A percentile compares a stretch with the other conserved stretches of the same genome.
Conservation (phyloP, 345 rosid species). For the Rubroshorea leprosula region DNA sequence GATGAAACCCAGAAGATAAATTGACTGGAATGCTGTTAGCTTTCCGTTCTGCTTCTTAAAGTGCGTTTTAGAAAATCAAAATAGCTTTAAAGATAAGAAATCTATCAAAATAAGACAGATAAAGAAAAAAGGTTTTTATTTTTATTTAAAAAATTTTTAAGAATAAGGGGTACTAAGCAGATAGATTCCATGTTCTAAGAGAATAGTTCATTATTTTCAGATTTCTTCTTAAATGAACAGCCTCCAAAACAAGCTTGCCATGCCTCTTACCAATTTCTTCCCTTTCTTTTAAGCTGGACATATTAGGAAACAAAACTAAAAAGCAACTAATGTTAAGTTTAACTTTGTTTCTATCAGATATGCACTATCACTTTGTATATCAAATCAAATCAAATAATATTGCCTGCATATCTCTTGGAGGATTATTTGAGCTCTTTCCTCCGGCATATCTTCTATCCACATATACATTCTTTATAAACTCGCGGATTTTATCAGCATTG, state of each 20-base stretch:
- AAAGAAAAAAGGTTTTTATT: not conserved
- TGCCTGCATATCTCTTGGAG: slow-evolving; percentile 73
- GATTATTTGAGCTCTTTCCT: slow-evolving; percentile 57
- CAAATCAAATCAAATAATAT: slow-evolving; percentile 13
- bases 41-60: too few species aligned
- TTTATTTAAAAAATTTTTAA: not conserved
- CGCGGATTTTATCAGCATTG: slow-evolving; percentile 65
- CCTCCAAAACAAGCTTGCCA: not conserved
- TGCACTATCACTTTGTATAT: not conserved
- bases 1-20: not conserved
- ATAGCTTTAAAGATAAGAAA: not conserved
- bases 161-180: not conserved
- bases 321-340: too few species aligned
- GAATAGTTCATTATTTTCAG: not conserved
- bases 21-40: not conserved
- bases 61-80: too few species aligned
- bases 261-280: not conserved
- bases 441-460: slow-evolving; percentile 79
- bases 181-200: not conserved
- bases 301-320: not conserved
- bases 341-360: not conserved
- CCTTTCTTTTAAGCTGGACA: too few species aligned
- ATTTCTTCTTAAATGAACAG: not conserved
- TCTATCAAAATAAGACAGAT: not conserved
- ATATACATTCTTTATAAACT: slow-evolving; percentile 80